Percentiles rank a stretch among this genome's conserved stretches.
Evolutionary conservation across 805 yeast genomes (phyloP).

Genomic region (Schwanniomyces occidentalis): DNA sequence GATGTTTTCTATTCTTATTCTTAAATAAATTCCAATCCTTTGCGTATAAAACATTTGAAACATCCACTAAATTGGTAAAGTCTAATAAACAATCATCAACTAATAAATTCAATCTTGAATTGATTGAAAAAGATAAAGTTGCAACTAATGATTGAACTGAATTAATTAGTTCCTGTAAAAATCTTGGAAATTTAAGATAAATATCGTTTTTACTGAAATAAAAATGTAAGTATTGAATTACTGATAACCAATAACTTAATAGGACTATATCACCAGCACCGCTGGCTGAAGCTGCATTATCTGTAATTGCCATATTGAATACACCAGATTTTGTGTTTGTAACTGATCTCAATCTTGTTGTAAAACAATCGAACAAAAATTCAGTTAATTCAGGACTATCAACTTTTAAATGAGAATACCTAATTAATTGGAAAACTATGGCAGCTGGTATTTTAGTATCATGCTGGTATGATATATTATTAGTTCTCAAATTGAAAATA

Average conservation of each 20-base stretch:
- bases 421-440: conserved; percentile 63
- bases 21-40: conserved; percentile 60
- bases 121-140: conserved; percentile 66
- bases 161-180: conserved; percentile 65
- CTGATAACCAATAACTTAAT: conserved; percentile 87
- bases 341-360: conserved; percentile 60
- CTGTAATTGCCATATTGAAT: conserved; percentile 39
- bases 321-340: conserved; percentile 63
- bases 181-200: conserved; percentile 53
- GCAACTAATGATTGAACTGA: conserved; percentile 59
- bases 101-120: conserved; percentile 55
- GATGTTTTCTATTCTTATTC: conserved; percentile 39
- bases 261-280: conserved; percentile 64
- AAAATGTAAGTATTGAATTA: conserved; percentile 72
- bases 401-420: conserved; percentile 62
- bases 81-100: conserved; percentile 70
- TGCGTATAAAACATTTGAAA: conserved; percentile 72
- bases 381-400: conserved; percentile 57
- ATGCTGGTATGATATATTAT: conserved; percentile 38
- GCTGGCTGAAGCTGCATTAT: conserved; percentile 23
- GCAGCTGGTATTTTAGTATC: conserved; percentile 66
- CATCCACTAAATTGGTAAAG: conserved; percentile 81
- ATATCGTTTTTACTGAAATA: conserved; percentile 68
- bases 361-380: conserved; percentile 58
- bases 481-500: conserved; percentile 45